phyloP scores from a whole-genome alignment of 257 asterid species.

The Plantago ovata region DNA sequence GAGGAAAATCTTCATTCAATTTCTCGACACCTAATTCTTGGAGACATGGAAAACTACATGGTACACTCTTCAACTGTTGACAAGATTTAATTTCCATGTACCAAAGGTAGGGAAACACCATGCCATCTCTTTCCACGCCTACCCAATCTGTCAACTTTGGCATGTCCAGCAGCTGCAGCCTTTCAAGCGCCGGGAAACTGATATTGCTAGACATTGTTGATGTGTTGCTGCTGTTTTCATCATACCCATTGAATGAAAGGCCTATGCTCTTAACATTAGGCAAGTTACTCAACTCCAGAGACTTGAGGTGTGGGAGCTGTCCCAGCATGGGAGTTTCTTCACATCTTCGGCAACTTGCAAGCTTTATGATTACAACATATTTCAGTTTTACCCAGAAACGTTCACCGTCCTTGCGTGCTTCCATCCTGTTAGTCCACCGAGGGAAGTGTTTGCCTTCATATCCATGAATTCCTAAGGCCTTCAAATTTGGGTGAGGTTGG shows the following conservation, averaged over 20 bases:
- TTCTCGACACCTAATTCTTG: neutral
- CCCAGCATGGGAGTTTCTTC: slow-evolving; percentile 22
- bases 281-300: neutral
- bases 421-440: no score
- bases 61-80: no score
- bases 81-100: no score
- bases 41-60: no score
- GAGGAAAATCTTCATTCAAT: neutral
- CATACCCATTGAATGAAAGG: neutral
- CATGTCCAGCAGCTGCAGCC: neutral
- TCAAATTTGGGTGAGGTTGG: slow-evolving; percentile 23
- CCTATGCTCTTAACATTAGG: neutral
- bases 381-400: no score
- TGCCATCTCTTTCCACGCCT: neutral
- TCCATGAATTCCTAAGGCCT: slow-evolving; percentile 16
- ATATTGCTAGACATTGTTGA: neutral
- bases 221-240: neutral
- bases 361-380: no score
- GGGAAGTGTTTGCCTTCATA: neutral
- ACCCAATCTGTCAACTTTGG: slow-evolving; percentile 13
- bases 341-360: neutral
- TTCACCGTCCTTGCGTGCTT: no score
- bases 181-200: neutral
- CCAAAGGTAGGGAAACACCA: neutral
- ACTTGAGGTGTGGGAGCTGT: slow-evolving; percentile 18